A percentile compares a stretch with the other conserved stretches of the same genome.
Conservation (phyloP, 192 early-diverging fungal genomes). For the Backusella morwellensis region DNA sequence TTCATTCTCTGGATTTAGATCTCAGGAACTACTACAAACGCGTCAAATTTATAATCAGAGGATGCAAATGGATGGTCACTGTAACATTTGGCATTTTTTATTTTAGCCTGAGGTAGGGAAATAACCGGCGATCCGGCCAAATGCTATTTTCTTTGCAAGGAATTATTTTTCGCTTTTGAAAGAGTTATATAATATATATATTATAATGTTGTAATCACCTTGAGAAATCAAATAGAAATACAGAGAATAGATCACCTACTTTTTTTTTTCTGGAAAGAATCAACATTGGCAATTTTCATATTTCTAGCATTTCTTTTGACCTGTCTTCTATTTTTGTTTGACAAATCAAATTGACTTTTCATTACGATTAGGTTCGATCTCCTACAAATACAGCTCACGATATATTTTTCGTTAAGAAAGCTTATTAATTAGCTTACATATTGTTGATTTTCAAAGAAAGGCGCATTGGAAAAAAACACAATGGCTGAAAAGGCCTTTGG, state of each 20-base stretch:
- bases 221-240: background rate
- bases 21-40: background rate
- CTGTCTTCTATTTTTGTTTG: background rate
- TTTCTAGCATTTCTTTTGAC: background rate
- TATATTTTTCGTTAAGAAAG: background rate
- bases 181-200: background rate
- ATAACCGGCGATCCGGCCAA: background rate
- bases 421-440: background rate
- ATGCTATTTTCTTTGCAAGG: background rate
- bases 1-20: background rate
- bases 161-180: background rate
- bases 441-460: too few species aligned
- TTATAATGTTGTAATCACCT: background rate
- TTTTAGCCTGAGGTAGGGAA: background rate
- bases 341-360: background rate
- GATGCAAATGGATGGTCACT: background rate
- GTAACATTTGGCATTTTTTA: background rate
- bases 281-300: background rate
- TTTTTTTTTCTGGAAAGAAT: background rate
- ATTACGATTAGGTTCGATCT: conserved; percentile 1
- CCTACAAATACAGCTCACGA: background rate
- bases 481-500: too few species aligned
- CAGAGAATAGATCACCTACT: too few species aligned
- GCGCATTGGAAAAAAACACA: too few species aligned
- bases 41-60: background rate